Evolutionary conservation across 257 asterid genomes (phyloP).

Genomic region (Solanum bulbocastanum): DNA sequence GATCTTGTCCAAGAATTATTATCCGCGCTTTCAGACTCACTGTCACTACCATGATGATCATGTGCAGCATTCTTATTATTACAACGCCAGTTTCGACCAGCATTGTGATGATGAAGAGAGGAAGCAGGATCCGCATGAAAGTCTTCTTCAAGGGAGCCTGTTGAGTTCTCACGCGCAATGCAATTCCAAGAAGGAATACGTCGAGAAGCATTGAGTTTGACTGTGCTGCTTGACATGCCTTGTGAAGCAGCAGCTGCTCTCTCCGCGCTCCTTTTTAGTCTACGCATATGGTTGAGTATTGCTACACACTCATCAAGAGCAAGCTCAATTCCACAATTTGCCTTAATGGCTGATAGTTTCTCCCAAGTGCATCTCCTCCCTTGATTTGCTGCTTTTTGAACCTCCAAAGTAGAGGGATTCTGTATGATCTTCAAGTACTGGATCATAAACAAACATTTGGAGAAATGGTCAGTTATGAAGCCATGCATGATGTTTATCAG

Average conservation of each 20-base stretch:
- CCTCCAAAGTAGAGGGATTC: constrained; percentile 70
- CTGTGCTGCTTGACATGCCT: constrained; percentile 22
- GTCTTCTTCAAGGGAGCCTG: constrained; percentile 86
- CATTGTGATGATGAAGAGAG: constrained; percentile 38
- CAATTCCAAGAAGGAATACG: constrained; percentile 93
- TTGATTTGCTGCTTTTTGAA: constrained; percentile 82
- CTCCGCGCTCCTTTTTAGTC: constrained; percentile 70
- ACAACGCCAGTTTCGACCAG: constrained; percentile 27
- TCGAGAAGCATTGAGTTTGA: constrained; percentile 57
- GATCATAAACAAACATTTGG: neutral
- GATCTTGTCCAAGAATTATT: constrained; percentile 73
- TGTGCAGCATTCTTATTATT: constrained; percentile 26
- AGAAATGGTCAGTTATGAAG: neutral
- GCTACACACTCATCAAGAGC: constrained; percentile 87
- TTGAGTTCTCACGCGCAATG: constrained; percentile 77
- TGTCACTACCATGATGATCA: constrained; percentile 63
- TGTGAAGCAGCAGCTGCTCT: constrained; percentile 73
- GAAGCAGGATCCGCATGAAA: constrained; percentile 33
- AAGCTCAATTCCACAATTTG: constrained; percentile 90
- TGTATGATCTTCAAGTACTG: constrained; percentile 82
- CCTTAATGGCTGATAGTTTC: constrained; percentile 88
- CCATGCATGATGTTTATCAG: neutral
- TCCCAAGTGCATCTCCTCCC: constrained; percentile 97
- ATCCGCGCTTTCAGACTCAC: constrained; percentile 69
- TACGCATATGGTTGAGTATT: constrained; percentile 86